These are phyloP conservation scores for Syncephalastrum contaminatum DNA, from an alignment of 371 early-diverging fungal genomes.

Conservation along the genomic window DNA sequence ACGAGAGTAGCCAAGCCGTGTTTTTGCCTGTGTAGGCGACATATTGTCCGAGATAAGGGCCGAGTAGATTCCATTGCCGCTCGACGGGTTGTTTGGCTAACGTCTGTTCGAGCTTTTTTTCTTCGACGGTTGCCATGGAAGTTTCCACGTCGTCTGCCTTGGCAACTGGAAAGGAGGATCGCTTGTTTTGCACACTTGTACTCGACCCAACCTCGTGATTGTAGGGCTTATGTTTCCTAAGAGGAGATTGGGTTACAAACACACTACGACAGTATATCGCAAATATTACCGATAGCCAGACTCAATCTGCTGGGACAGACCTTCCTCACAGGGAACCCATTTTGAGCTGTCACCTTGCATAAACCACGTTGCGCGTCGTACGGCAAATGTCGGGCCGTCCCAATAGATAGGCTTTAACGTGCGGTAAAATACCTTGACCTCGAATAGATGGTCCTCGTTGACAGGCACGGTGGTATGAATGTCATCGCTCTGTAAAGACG, in stretches of 20 bases:
- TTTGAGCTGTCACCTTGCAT: conserved; percentile 60
- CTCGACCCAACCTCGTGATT: conserved; percentile 7
- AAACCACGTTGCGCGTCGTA: conserved; percentile 85
- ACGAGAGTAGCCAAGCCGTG: conserved; percentile 69
- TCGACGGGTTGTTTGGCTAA: conserved; percentile 35
- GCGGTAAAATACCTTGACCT: conserved; percentile 71
- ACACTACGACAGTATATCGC: background rate
- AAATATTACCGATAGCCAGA: conserved; percentile 67
- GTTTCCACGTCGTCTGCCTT: conserved; percentile 13
- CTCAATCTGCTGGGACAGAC: conserved; percentile 76
- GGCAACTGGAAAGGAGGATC: conserved; percentile 11
- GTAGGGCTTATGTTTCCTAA: conserved; percentile 12
- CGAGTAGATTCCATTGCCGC: conserved; percentile 70
- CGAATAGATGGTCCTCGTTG: conserved; percentile 79
- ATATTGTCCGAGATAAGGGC: conserved; percentile 76
- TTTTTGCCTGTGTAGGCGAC: conserved; percentile 64
- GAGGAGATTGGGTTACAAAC: background rate
- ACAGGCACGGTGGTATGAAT: conserved; percentile 45
- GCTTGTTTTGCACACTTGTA: conserved; percentile 21
- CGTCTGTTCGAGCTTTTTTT: conserved; percentile 32
- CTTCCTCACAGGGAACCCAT: conserved; percentile 80
- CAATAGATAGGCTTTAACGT: conserved; percentile 80
- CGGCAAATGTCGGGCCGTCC: conserved; percentile 79
- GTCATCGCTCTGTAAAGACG: conserved; percentile 28
- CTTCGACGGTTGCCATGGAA: conserved; percentile 28